Evolutionary conservation across 2,329 filamentous ascomycete species (phyloP), one percentile per base, ranked within the genome.

Genomic region (Coniochaeta sp.): DNA sequence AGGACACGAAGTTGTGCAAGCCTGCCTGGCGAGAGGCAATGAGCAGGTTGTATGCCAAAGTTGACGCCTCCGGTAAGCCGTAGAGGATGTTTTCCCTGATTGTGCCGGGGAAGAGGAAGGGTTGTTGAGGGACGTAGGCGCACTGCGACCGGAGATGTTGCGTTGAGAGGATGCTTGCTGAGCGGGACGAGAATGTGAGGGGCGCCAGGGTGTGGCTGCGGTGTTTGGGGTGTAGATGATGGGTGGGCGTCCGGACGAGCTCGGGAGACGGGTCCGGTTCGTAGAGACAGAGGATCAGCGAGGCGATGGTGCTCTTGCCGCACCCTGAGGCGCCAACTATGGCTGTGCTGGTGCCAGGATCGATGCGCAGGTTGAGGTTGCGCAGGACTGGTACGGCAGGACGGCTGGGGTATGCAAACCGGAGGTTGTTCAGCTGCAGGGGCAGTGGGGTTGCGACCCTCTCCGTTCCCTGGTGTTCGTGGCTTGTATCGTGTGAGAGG

Each of bases 271-370:
- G 60, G 0, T 61, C 34, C 0, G 81, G 79, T 1, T 72, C 65
- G 65, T 95, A 91, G 0, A 97, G 78, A 1, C 88, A 85, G 4
- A 96, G 75, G 0, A 98, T 77, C 0, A 98, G 76, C 0, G 89
- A 84, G 0, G 89, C 81, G 38, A 97, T 80, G 0, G 93, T 97
- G 16, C 89, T 93, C 74, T 99, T 98, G 1, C 95, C 93, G n/a
- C 89, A 90, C 0, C 95, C 93, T 0, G 92, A 96, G 0, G 83
- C 76, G 1, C 93, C 93, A 1, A 96, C 91, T 22, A 98, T 85
- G 2, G 90, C 91, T 0, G 87, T 87, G 65, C 85, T 89, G 4
- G 82, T 85, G 24, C 87, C 86, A 0, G 81, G 72, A 1, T 78
- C 70, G 58, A 97, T 83, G 0, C 73, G 76, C 8, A 96, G 76